Evolutionary conservation across 495 filamentous ascomycete genomes (phyloP), one percentile per base, ranked within the genome.

Genomic region (Cercophora samala): DNA sequence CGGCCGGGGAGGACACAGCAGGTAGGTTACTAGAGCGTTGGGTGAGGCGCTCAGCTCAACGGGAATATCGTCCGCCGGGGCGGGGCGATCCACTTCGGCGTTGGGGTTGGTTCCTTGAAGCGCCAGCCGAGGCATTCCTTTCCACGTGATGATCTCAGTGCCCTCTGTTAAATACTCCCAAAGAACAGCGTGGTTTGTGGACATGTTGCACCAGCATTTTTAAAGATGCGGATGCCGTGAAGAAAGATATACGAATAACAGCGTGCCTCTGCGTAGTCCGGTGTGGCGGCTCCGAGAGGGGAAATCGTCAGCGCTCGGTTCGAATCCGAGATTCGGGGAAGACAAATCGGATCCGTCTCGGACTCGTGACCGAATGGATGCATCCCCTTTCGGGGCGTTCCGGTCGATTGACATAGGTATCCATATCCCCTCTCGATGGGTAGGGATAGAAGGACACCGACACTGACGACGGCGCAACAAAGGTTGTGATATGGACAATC

Each of bases 71-170:
- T 54, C 53, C 18, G 32, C 61, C 29, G 32, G 61, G 37, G 61
- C 21, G 26, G 32, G 37, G 60, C 8, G 17, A 19, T 23, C 53
- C 53, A 56, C 53, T 56, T 56, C n/a, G 53, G 53, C 42, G 22
- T 54, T 54, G 46, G 62, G 42, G 46, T 64, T 23, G 42, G 46
- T 64, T 23, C 42, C 42, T 42, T 18, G 62, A 53, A 64, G 13
- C 13, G 15, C 23, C 23, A 64, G 21, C 62, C 62, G 62, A 64
- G 62, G 62, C 62, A 64, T 64, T 9, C 37, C 46, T 22, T 19
- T 54, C 37, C 46, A 64, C 62, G 62, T 64, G 62, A 64, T 64
- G 62, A 53, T 26, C 17, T 46, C 11, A 13, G 37, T 46, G 26
- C 37, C 37, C 8, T 46, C 37, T 1, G 1, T 32, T 8, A 3